These are phyloP conservation scores for Heritiera littoralis DNA, from an alignment of 345 rosid genomes.

Conservation along the genomic window DNA sequence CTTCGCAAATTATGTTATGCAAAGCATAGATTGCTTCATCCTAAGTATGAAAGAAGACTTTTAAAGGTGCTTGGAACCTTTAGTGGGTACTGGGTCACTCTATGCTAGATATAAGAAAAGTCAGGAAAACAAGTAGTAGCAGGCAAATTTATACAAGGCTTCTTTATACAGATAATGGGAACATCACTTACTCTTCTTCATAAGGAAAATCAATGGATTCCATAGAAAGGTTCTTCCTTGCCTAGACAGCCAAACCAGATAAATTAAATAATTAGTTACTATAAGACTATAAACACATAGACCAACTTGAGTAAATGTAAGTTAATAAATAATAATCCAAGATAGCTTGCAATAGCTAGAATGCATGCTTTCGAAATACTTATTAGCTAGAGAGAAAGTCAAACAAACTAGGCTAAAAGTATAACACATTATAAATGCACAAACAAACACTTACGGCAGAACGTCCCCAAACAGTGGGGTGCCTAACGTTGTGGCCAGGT, in stretches of 20 bases:
- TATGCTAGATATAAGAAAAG: background rate
- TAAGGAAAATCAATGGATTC: constrained; percentile 61
- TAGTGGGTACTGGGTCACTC: constrained; percentile 6
- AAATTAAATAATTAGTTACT: constrained; percentile 10
- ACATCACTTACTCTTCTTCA: constrained; percentile 71
- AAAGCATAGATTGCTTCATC: background rate
- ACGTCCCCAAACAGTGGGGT: constrained; percentile 55
- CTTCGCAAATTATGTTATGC: background rate
- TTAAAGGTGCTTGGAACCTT: background rate
- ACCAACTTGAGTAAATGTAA: constrained; percentile 12
- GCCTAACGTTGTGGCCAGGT: constrained; percentile 38
- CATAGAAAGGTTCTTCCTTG: constrained; percentile 75
- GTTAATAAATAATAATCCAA: background rate
- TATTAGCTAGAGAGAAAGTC: constrained; percentile 11
- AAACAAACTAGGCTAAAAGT: constrained; percentile 21
- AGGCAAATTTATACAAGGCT: constrained; percentile 19
- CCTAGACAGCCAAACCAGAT: constrained; percentile 48
- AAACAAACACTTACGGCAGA: constrained; percentile 62
- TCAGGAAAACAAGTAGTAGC: background rate
- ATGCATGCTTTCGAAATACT: background rate
- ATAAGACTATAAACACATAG: constrained; percentile 1
- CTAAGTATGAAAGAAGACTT: background rate
- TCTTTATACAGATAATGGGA: constrained; percentile 21
- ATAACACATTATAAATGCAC: constrained; percentile 3
- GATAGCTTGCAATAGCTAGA: background rate